phyloP scores from a whole-genome alignment of 2,329 filamentous ascomycete species.

The Ceratocystis smalleyi region DNA sequence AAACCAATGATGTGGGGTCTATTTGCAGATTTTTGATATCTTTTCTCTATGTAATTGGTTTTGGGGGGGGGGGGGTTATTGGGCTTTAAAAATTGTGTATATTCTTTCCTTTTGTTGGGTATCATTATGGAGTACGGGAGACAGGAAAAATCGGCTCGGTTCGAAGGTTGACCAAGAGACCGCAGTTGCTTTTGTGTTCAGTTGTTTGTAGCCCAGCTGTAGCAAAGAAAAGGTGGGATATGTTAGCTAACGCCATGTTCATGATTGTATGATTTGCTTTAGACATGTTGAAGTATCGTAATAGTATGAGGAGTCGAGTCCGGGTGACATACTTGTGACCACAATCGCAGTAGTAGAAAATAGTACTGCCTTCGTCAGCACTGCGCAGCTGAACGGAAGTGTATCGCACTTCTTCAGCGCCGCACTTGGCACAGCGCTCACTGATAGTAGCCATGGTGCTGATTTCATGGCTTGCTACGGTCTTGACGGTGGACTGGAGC shows the following conservation, averaged over 20 bases:
- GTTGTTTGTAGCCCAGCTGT: conserved; percentile 45
- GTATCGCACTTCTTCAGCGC: conserved; percentile 66
- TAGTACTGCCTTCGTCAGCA: conserved; percentile 87
- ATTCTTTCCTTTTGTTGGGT: conserved; percentile 17
- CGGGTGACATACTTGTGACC: conserved; percentile 53
- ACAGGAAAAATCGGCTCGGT: conserved; percentile 10
- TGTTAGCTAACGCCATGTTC: conserved; percentile 20
- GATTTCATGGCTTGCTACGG: conserved; percentile 60
- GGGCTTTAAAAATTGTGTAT: conserved; percentile 14
- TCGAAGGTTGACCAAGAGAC: conserved; percentile 3
- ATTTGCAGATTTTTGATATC: neutral
- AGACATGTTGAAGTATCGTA: neutral
- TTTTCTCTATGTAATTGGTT: neutral
- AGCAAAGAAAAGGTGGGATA: conserved; percentile 7
- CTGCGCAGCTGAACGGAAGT: conserved; percentile 73
- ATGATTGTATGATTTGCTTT: conserved; percentile 2
- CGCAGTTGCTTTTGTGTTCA: conserved; percentile 22
- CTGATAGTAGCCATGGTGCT: conserved; percentile 54
- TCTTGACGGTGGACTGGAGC: conserved; percentile 66
- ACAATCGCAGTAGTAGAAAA: conserved; percentile 82
- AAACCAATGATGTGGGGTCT: neutral
- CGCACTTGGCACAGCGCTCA: conserved; percentile 66
- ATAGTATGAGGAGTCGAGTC: neutral
- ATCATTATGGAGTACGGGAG: conserved; percentile 16
- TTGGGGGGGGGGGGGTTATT: conserved; percentile 6